Conservation (phyloP, 139 green algal species). For the Eudorina sp. region DNA sequence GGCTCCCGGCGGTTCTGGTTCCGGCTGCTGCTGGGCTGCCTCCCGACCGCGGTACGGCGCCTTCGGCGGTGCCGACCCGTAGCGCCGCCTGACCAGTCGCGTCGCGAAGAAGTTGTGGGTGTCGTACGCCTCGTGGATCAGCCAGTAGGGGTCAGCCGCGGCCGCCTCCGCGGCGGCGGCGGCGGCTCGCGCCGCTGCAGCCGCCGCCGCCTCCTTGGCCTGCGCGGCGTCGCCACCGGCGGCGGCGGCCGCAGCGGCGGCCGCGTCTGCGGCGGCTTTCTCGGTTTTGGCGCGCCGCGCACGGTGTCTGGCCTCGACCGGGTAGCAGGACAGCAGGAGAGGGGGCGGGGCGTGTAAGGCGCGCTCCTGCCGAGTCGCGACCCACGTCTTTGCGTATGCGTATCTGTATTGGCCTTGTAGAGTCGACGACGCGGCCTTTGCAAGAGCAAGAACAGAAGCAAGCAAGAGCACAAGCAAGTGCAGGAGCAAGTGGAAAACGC, state of each 20-base stretch:
- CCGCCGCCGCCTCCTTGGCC: background rate
- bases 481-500: too few relatives aligned
- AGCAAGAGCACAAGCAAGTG: too few relatives aligned
- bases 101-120: slow-evolving; percentile 41
- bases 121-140: slow-evolving; percentile 32
- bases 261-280: background rate
- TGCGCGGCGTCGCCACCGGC: background rate
- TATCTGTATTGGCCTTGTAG: too few relatives aligned
- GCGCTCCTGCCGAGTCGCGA: too few relatives aligned
- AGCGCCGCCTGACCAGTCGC: background rate
- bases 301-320: background rate
- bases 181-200: background rate
- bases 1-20: background rate
- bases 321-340: background rate
- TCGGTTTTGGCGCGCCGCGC: background rate
- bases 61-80: background rate
- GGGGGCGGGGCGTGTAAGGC: too few relatives aligned
- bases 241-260: background rate
- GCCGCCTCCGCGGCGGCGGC: slow-evolving; percentile 9
- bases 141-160: slow-evolving; percentile 36
- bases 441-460: too few relatives aligned
- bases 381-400: too few relatives aligned
- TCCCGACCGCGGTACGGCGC: background rate
- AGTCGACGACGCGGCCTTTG: too few relatives aligned
- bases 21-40: slow-evolving; percentile 3